Evolutionary conservation across 495 filamentous ascomycete species (phyloP).

Genomic region (Penicillium mononematosum): DNA sequence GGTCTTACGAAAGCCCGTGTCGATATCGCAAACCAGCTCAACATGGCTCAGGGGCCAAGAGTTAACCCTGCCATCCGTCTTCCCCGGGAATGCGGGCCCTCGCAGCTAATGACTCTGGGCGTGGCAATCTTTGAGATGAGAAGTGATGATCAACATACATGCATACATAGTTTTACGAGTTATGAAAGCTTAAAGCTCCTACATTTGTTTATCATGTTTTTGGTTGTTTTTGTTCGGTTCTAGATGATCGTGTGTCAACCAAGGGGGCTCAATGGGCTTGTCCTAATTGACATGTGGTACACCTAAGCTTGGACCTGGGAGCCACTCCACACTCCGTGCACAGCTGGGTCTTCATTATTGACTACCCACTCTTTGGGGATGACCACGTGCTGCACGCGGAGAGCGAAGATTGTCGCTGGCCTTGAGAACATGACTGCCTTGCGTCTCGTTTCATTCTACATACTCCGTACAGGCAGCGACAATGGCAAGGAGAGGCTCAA

Average conservation of each 20-base stretch:
- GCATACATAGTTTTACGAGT: constrained; percentile 20
- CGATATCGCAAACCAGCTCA: constrained; percentile 53
- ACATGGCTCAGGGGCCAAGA: constrained; percentile 19
- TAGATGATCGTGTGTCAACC: background rate
- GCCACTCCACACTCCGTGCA: background rate
- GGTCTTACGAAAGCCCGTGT: constrained; percentile 76
- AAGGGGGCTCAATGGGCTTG: background rate
- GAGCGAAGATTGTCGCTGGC: background rate
- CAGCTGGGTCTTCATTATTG: background rate
- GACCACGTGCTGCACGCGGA: background rate
- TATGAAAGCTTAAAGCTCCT: constrained; percentile 14
- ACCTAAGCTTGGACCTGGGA: background rate
- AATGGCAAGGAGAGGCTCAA: background rate
- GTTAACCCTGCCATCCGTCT: constrained; percentile 36
- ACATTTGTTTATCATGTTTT: constrained; percentile 2
- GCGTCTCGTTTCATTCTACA: background rate
- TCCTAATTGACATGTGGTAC: background rate
- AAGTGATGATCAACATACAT: constrained; percentile 9
- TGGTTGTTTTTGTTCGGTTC: background rate
- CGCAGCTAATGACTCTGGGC: constrained; percentile 22
- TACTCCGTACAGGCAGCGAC: background rate
- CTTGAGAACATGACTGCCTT: background rate
- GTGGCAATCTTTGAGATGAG: constrained; percentile 35
- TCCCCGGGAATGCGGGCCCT: constrained; percentile 43
- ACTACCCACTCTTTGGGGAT: background rate